Evolutionary conservation across 2,329 filamentous ascomycete genomes (phyloP).

Genomic region (Ilyonectria robusta): DNA sequence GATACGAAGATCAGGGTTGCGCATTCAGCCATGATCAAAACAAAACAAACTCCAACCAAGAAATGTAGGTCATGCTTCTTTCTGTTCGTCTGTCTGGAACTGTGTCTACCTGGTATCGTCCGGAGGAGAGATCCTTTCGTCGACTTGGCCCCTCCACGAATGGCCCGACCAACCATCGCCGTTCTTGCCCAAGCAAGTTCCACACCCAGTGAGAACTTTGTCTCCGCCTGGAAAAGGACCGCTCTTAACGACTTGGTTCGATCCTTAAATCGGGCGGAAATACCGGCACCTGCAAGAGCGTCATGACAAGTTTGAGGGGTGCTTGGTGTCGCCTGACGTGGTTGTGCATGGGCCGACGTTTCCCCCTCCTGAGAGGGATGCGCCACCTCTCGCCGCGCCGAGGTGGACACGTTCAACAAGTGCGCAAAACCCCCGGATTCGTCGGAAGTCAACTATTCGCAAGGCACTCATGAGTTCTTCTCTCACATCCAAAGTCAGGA

Average conservation of each 20-base stretch:
- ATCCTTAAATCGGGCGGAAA: background rate
- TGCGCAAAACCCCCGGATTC: background rate
- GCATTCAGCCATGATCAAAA: slow-evolving; percentile 89
- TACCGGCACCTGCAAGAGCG: background rate
- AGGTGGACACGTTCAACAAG: background rate
- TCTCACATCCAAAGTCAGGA: no score
- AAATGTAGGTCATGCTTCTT: slow-evolving; percentile 60
- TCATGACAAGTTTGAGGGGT: slow-evolving; percentile 25
- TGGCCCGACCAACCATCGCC: background rate
- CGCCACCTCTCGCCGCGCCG: background rate
- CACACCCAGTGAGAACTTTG: background rate
- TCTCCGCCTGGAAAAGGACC: background rate
- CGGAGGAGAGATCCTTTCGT: background rate
- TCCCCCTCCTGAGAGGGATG: slow-evolving; percentile 14
- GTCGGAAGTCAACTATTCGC: background rate
- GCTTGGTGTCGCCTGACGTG: slow-evolving; percentile 25
- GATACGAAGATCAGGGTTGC: slow-evolving; percentile 92
- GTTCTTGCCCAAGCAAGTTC: background rate
- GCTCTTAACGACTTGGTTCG: slow-evolving; percentile 2
- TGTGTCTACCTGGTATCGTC: background rate
- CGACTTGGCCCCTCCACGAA: background rate
- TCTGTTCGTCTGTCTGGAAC: slow-evolving; percentile 4
- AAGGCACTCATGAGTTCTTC: background rate
- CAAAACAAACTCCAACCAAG: slow-evolving; percentile 65
- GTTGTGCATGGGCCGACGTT: slow-evolving; percentile 31